Evolutionary conservation across 495 filamentous ascomycete species (phyloP).

Genomic region (Hypoxylon trugodes): DNA sequence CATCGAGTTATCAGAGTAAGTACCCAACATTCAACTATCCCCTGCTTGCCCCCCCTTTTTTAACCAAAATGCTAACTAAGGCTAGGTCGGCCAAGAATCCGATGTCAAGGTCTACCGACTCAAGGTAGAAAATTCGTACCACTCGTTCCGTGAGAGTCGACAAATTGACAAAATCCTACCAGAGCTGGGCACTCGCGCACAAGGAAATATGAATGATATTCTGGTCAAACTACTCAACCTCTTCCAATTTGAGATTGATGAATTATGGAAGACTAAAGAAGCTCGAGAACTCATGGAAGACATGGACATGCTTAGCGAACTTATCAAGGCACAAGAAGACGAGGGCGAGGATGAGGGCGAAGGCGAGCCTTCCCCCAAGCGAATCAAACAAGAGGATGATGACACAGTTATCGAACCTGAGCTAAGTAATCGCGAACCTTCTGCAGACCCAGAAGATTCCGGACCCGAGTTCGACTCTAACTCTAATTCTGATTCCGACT

Average conservation of each 20-base stretch:
- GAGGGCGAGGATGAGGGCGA: not conserved
- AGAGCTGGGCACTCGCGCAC: conserved; percentile 35
- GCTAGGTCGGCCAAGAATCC: conserved; percentile 38
- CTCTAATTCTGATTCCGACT: not conserved
- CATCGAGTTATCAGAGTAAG: conserved; percentile 43
- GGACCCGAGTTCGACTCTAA: not conserved
- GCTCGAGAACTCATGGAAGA: conserved; percentile 18
- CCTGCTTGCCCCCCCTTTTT: not conserved
- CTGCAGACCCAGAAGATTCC: not conserved
- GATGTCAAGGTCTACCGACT: conserved; percentile 36
- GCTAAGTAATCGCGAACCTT: not conserved
- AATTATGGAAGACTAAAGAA: conserved; percentile 31
- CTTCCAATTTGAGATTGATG: conserved; percentile 32
- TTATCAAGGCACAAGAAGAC: not conserved
- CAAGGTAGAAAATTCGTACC: conserved; percentile 39
- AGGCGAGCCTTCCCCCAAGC: not conserved
- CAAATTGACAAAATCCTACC: conserved; percentile 42
- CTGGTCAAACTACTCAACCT: conserved; percentile 38
- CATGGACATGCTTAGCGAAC: conserved; percentile 18
- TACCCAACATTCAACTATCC: not conserved
- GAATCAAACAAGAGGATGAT: not conserved
- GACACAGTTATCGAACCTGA: not conserved
- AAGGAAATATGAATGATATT: conserved; percentile 24
- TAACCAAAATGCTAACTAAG: conserved; percentile 22
- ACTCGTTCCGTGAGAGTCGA: conserved; percentile 37